Evolutionary conservation across 257 asterid species (phyloP).

Genomic region (Solanum tarijense): DNA sequence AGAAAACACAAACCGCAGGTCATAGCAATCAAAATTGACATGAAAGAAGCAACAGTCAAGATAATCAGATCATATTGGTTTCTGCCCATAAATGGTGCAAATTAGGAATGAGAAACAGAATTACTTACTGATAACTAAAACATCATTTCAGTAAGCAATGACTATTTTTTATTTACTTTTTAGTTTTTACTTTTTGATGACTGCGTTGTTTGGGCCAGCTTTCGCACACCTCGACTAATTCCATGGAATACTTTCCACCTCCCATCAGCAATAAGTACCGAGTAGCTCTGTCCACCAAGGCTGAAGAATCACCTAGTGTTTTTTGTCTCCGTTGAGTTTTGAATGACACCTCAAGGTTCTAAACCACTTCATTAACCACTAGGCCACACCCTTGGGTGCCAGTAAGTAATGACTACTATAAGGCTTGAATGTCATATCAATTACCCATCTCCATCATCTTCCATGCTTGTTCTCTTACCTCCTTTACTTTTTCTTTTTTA

Average conservation of each 20-base stretch:
- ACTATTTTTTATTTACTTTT: background rate
- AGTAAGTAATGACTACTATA: background rate
- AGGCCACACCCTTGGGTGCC: background rate
- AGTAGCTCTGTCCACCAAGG: background rate
- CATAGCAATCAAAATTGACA: background rate
- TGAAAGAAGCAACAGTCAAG: background rate
- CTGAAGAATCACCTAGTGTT: background rate
- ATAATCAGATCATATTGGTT: background rate
- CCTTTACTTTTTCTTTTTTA: background rate
- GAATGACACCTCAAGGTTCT: background rate
- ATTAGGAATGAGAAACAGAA: background rate
- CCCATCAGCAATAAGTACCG: background rate
- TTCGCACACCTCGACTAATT: background rate
- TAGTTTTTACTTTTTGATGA: background rate
- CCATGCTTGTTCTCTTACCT: background rate
- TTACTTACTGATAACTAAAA: background rate
- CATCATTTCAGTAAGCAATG: background rate
- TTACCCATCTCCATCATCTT: background rate
- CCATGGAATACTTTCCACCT: background rate
- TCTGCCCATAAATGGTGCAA: background rate
- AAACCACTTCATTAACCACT: background rate
- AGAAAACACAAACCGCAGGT: background rate
- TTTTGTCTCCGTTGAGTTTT: background rate
- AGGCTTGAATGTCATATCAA: background rate
- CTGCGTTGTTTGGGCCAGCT: background rate